phyloP scores from a whole-genome alignment of 495 filamentous ascomycete species.

The Neurospora africana region DNA sequence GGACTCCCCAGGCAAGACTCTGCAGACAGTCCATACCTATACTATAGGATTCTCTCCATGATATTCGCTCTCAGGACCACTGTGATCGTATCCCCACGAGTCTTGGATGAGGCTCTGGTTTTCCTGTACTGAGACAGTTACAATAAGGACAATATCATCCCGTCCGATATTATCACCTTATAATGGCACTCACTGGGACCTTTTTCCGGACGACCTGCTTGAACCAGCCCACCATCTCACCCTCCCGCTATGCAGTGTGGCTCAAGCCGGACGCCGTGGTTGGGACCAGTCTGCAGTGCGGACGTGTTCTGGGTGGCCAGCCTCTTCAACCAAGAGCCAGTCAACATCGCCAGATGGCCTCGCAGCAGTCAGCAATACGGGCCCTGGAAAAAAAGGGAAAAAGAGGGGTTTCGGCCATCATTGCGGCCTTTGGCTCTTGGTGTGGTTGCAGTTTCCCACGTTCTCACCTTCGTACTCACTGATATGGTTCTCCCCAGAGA shows the following conservation, averaged over 20 bases:
- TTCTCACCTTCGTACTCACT: background rate
- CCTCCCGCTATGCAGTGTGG: constrained; percentile 6
- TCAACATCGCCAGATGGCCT: background rate
- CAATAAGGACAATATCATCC: background rate
- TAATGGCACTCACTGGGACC: background rate
- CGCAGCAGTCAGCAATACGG: background rate
- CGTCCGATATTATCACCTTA: background rate
- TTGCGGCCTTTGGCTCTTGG: background rate
- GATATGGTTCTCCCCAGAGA: background rate
- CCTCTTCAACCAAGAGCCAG: background rate
- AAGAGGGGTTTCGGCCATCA: background rate
- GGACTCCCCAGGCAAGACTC: background rate
- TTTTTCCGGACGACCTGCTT: constrained; percentile 1
- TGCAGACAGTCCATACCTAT: background rate
- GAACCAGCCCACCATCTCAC: constrained; percentile 3
- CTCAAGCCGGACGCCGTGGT: constrained; percentile 9
- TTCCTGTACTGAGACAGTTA: background rate
- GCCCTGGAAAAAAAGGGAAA: background rate
- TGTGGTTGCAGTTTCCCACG: background rate
- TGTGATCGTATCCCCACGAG: background rate
- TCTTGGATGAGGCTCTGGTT: background rate
- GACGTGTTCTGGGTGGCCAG: background rate
- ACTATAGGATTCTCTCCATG: background rate
- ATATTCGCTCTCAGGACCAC: background rate
- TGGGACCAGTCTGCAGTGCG: constrained; percentile 1